Base-by-base conservation (phyloP, 306 rosid genomes). In the Begonia loranthoides region DNA sequence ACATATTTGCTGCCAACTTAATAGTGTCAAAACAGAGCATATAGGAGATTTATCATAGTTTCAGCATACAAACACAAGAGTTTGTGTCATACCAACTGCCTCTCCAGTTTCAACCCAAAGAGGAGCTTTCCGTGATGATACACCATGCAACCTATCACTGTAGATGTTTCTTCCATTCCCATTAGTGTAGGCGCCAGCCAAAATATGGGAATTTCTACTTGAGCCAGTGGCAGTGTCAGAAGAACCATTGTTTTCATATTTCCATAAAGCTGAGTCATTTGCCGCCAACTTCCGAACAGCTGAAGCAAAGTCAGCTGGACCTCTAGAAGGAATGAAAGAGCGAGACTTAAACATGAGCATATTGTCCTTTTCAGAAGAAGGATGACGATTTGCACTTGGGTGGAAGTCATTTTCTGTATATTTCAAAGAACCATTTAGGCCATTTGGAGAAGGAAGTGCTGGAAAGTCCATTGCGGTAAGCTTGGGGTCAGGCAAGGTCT, bases 51-150 rank as follows among this genome's bases (percentile, higher is more conserved):
- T 28, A 28, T 28, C 56, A 66, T 39, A 68, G 49, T 60, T 66
- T 59, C 71, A 72, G 24, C 55, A 71, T 46, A 77, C 17, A 75
- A 61, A 69, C 58, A 64, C 49, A 73, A 54, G 15, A 49, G 61
- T 50, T 41, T 65, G 41, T 64, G 50, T 61, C 59, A 55, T 89
- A 89, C 97, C 97, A 56, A 84, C 95, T 44, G 94, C 75, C 5
- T 89, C 97, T 46, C 97, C 97, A 14, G 97, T 89, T 72, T 89
- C 97, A 68, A 89, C 90, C 97, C 97, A 89, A 55, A 77, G 70
- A 12, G 97, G 94, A 52, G 94, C 79, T 52, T 79, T 63, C 59
- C 90, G 77, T 64, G 82, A 41, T 70, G 97, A 79, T 49, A 83
- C 79, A 36, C 81, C 83, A 33, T 82, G 93, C 41, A 66, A 60